Conservation (phyloP, 192 early-diverging fungal species). For the Coemansia sp. region DNA sequence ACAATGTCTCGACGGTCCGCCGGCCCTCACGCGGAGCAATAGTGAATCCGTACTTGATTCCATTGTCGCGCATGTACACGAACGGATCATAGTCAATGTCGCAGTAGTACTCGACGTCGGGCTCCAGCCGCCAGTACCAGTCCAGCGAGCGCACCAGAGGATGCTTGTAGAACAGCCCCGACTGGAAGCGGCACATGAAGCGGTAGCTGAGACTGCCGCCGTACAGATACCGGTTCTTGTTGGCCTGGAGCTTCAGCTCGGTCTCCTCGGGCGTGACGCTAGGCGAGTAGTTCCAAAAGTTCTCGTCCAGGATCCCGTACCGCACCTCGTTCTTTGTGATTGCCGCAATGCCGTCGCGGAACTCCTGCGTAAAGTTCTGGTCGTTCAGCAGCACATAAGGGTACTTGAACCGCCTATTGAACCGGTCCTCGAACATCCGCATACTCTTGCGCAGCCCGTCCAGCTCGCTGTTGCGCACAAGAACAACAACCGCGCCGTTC, state of each 20-base stretch:
- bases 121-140: constrained; percentile 78
- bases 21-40: constrained; percentile 63
- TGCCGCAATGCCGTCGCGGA: constrained; percentile 56
- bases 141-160: constrained; percentile 60
- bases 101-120: constrained; percentile 70
- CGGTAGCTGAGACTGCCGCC: constrained; percentile 69
- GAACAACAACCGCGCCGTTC: constrained; percentile 64
- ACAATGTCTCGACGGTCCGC: constrained; percentile 64
- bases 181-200: constrained; percentile 74
- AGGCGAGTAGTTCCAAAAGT: constrained; percentile 50
- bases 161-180: constrained; percentile 67
- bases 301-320: constrained; percentile 39
- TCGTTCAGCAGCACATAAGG: constrained; percentile 83
- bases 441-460: constrained; percentile 61
- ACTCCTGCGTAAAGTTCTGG: constrained; percentile 68
- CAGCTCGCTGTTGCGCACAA: constrained; percentile 71
- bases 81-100: constrained; percentile 76
- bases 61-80: constrained; percentile 65
- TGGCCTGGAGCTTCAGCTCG: constrained; percentile 35
- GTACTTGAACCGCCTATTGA: constrained; percentile 71
- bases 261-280: constrained; percentile 46
- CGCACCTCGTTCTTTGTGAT: constrained; percentile 49
- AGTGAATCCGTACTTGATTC: constrained; percentile 72
- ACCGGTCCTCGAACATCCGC: constrained; percentile 65
- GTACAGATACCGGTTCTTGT: constrained; percentile 61